Evolutionary conservation across 306 rosid genomes (phyloP).

Genomic region (Prunus mongolica): DNA sequence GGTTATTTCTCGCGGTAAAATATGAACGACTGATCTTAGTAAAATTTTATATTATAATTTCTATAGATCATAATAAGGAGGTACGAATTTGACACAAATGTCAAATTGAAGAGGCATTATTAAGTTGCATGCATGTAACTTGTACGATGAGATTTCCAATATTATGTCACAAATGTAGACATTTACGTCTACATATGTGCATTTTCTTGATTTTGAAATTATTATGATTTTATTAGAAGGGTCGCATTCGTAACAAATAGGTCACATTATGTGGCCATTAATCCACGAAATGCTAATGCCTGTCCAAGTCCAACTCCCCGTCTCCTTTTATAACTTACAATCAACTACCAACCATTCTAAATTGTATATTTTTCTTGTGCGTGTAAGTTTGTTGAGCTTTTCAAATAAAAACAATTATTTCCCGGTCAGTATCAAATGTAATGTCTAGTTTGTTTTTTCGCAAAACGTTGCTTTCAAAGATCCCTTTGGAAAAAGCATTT

Average conservation of each 20-base stretch:
- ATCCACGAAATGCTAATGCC: not conserved
- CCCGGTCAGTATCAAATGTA: slow-evolving; percentile 17
- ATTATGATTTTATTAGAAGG: slow-evolving; percentile 29
- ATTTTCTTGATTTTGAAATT: slow-evolving; percentile 17
- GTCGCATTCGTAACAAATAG: slow-evolving; percentile 47
- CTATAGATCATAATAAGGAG: not conserved
- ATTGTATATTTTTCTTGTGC: not conserved
- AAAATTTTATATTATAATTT: too few species aligned
- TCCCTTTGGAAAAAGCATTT: slow-evolving; percentile 20
- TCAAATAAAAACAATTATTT: slow-evolving; percentile 18
- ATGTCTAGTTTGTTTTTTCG: slow-evolving; percentile 24
- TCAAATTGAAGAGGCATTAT: slow-evolving; percentile 1
- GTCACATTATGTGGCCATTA: slow-evolving; percentile 41
- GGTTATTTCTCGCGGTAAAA: too few species aligned
- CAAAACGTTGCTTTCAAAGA: slow-evolving; percentile 48
- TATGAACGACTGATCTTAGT: too few species aligned
- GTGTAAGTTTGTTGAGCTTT: slow-evolving; percentile 16
- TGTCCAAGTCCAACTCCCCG: slow-evolving; percentile 21
- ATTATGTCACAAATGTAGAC: not conserved
- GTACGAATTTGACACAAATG: not conserved
- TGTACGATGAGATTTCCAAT: not conserved
- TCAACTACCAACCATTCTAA: slow-evolving; percentile 15
- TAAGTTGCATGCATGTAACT: not conserved
- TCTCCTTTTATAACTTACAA: slow-evolving; percentile 3
- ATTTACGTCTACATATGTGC: not conserved